phyloP scores from a whole-genome alignment of 495 filamentous ascomycete species.

The Daldinia bambusicola region DNA sequence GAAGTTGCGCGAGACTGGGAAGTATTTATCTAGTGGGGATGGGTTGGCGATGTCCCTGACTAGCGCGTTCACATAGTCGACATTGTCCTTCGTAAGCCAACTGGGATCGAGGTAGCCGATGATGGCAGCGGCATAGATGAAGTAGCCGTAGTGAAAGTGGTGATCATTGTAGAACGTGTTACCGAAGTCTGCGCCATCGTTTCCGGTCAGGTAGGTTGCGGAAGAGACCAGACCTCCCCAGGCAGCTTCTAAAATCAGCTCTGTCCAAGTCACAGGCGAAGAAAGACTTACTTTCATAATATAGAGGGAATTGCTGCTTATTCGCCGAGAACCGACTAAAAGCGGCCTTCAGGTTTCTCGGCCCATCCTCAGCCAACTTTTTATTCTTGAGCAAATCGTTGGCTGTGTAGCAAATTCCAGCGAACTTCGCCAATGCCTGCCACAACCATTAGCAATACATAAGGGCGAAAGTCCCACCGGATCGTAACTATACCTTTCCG shows the following conservation, averaged over 20 bases:
- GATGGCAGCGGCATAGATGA: constrained; percentile 87
- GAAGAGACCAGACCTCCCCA: constrained; percentile 91
- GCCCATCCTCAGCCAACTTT: constrained; percentile 66
- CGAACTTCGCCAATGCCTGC: constrained; percentile 86
- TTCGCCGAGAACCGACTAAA: constrained; percentile 84
- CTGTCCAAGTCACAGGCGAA: not conserved
- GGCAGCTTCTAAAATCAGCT: constrained; percentile 52
- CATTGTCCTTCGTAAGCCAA: constrained; percentile 75
- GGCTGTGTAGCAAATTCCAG: constrained; percentile 73
- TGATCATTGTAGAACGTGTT: constrained; percentile 94
- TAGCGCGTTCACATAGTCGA: constrained; percentile 82
- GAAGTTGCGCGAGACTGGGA: constrained; percentile 87
- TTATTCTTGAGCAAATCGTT: constrained; percentile 71
- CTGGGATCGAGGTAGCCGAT: constrained; percentile 81
- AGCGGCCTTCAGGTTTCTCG: constrained; percentile 75
- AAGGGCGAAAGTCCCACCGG: not conserved
- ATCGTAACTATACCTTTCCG: constrained; percentile 70
- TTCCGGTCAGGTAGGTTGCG: constrained; percentile 78
- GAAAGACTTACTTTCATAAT: constrained; percentile 73
- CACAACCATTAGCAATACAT: constrained; percentile 38
- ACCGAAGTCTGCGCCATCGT: constrained; percentile 79
- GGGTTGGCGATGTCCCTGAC: constrained; percentile 85
- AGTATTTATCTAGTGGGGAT: constrained; percentile 72
- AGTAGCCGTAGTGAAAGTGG: constrained; percentile 93
- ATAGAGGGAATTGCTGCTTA: constrained; percentile 77